Percentiles rank a stretch among this genome's conserved stretches.
Evolutionary conservation across 306 rosid species (phyloP).

Genomic region (Prunus armeniaca): DNA sequence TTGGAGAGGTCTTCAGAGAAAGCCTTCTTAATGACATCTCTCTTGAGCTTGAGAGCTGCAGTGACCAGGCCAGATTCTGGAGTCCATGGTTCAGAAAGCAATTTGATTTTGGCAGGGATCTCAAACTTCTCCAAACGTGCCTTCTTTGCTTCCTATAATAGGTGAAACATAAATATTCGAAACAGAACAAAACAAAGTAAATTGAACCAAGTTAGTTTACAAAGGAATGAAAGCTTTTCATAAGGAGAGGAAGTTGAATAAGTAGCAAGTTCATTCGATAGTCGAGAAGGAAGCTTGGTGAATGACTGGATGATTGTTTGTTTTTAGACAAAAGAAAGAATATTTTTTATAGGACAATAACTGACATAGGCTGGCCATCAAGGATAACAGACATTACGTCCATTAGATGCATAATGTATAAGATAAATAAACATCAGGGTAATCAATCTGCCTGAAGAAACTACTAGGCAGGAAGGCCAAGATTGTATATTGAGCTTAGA

Average conservation of each 20-base stretch:
- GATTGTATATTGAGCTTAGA: not conserved
- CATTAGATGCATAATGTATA: too few species aligned
- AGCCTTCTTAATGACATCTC: slow-evolving; percentile 72
- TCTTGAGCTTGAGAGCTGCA: slow-evolving; percentile 92
- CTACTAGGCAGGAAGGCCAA: not conserved
- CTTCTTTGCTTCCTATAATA: slow-evolving; percentile 78
- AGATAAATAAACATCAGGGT: too few species aligned
- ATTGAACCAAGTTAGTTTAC: not conserved
- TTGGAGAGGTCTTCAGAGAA: slow-evolving; percentile 61
- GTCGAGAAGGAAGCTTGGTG: too few species aligned
- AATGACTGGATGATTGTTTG: too few species aligned
- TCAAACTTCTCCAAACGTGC: slow-evolving; percentile 77
- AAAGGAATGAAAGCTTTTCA: too few species aligned
- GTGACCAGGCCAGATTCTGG: slow-evolving; percentile 90
- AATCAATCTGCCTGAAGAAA: too few species aligned
- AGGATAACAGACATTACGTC: too few species aligned
- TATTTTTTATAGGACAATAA: too few species aligned
- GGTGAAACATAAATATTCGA: not conserved
- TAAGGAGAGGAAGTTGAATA: too few species aligned
- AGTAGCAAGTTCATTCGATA: too few species aligned
- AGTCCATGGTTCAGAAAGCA: slow-evolving; percentile 77
- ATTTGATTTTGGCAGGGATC: slow-evolving; percentile 74
- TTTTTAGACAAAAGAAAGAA: too few species aligned
- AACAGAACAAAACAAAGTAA: not conserved
- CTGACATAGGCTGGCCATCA: too few species aligned